Evolutionary conservation across 768 basidiomycete genomes (phyloP).

Genomic region (Mycena filopes): DNA sequence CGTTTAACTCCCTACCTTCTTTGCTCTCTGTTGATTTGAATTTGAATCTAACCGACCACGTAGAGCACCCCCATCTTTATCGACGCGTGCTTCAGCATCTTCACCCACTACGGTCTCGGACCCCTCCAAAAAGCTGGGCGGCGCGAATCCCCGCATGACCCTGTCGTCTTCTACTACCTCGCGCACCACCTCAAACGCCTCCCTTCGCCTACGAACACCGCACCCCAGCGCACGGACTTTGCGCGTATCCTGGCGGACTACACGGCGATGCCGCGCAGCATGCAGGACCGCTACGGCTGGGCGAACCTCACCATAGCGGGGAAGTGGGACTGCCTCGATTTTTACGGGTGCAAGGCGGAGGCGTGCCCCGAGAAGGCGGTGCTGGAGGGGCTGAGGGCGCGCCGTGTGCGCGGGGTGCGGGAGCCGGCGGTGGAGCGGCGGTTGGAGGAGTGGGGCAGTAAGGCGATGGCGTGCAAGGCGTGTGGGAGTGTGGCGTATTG

Average conservation of each 20-base stretch:
- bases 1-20: not conserved
- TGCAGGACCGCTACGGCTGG: slow-evolving; percentile 36
- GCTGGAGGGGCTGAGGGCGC: slow-evolving; percentile 32
- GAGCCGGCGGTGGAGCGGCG: slow-evolving; percentile 39
- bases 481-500: slow-evolving; percentile 38
- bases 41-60: not conserved
- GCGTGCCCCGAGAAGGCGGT: slow-evolving; percentile 37
- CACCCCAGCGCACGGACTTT: slow-evolving; percentile 30
- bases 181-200: slow-evolving; percentile 35
- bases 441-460: slow-evolving; percentile 38
- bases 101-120: slow-evolving; percentile 38
- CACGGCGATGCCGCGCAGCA: slow-evolving; percentile 34
- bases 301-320: slow-evolving; percentile 32
- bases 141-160: slow-evolving; percentile 15
- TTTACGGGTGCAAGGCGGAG: slow-evolving; percentile 35
- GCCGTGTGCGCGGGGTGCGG: slow-evolving; percentile 36
- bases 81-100: slow-evolving; percentile 38
- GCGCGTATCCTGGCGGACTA: slow-evolving; percentile 33
- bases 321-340: slow-evolving; percentile 39
- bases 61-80: slow-evolving; percentile 36
- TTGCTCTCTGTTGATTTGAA: not conserved
- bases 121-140: slow-evolving; percentile 37
- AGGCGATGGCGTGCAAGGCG: slow-evolving; percentile 36
- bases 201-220: slow-evolving; percentile 19
- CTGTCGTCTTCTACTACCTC: slow-evolving; percentile 42